These are phyloP conservation scores for Fusarium anguioides DNA, from an alignment of 2,329 filamentous ascomycete species.

Conservation along the genomic window DNA sequence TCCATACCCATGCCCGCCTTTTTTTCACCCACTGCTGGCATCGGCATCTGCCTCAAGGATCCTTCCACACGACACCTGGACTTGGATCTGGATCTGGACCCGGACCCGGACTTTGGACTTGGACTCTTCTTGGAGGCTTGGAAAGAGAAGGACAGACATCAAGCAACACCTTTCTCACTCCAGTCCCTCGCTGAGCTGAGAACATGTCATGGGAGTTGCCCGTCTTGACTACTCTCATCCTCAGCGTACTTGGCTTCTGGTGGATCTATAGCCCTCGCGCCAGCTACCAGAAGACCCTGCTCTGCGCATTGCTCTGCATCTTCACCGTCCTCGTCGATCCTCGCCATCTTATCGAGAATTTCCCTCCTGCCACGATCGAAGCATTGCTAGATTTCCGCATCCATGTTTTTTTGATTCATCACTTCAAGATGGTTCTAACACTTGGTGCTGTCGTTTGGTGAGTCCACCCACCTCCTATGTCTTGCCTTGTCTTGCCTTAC, in stretches of 20 bases:
- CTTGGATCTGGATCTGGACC: slow-evolving; percentile 13
- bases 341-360: slow-evolving; percentile 46
- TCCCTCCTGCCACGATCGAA: slow-evolving; percentile 46
- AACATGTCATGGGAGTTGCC: slow-evolving; percentile 59
- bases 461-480: slow-evolving; percentile 42
- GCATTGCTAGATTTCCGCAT: slow-evolving; percentile 56
- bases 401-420: slow-evolving; percentile 59
- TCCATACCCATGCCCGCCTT: slow-evolving; percentile 40
- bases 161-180: slow-evolving; percentile 32
- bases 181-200: slow-evolving; percentile 52
- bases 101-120: slow-evolving; percentile 17
- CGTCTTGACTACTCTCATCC: slow-evolving; percentile 54
- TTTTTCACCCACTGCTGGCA: slow-evolving; percentile 44
- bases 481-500: neutral
- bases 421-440: slow-evolving; percentile 67
- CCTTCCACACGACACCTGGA: slow-evolving; percentile 40
- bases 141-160: slow-evolving; percentile 32
- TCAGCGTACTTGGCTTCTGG: slow-evolving; percentile 53
- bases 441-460: slow-evolving; percentile 66
- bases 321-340: slow-evolving; percentile 50
- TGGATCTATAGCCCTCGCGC: slow-evolving; percentile 51
- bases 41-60: slow-evolving; percentile 42
- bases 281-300: slow-evolving; percentile 48
- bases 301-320: slow-evolving; percentile 49
- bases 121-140: slow-evolving; percentile 32